Conservation (phyloP, 2,329 filamentous ascomycete genomes). For the Ophiognomonia clavigignenti-juglandacearum region DNA sequence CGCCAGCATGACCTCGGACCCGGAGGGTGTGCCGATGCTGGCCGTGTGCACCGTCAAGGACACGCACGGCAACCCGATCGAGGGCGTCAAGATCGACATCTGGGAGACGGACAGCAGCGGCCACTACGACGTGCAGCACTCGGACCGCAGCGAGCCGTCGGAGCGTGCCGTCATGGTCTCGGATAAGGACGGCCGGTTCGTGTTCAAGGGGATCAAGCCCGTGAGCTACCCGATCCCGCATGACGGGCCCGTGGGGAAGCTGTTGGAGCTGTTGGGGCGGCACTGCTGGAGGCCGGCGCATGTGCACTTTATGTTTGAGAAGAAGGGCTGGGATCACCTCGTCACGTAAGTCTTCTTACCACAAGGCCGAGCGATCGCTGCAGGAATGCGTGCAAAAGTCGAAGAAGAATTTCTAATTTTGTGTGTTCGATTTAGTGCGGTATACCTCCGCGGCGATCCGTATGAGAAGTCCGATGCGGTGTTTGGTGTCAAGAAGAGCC, state of each 20-base stretch:
- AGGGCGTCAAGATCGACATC: slow-evolving; percentile 68
- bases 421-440: slow-evolving; percentile 45
- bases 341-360: slow-evolving; percentile 63
- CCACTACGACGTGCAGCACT: slow-evolving; percentile 77
- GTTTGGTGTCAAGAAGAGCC: slow-evolving; percentile 78
- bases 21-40: slow-evolving; percentile 63
- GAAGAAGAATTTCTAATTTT: slow-evolving; percentile 1
- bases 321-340: slow-evolving; percentile 70
- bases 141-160: slow-evolving; percentile 58
- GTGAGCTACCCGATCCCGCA: slow-evolving; percentile 82
- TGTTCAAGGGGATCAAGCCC: slow-evolving; percentile 80
- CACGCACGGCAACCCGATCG: slow-evolving; percentile 55
- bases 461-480: slow-evolving; percentile 83
- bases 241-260: slow-evolving; percentile 75
- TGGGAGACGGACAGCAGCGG: slow-evolving; percentile 83
- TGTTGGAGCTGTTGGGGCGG: slow-evolving; percentile 61
- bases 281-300: slow-evolving; percentile 75
- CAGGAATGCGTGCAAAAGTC: background rate
- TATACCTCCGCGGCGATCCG: slow-evolving; percentile 73
- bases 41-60: slow-evolving; percentile 70
- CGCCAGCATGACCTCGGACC: slow-evolving; percentile 60
- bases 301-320: slow-evolving; percentile 87
- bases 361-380: background rate
- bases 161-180: slow-evolving; percentile 62
- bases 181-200: slow-evolving; percentile 70